Base-by-base conservation (phyloP, 1,284 basidiomycete species). In the Polyporus tsugae region DNA sequence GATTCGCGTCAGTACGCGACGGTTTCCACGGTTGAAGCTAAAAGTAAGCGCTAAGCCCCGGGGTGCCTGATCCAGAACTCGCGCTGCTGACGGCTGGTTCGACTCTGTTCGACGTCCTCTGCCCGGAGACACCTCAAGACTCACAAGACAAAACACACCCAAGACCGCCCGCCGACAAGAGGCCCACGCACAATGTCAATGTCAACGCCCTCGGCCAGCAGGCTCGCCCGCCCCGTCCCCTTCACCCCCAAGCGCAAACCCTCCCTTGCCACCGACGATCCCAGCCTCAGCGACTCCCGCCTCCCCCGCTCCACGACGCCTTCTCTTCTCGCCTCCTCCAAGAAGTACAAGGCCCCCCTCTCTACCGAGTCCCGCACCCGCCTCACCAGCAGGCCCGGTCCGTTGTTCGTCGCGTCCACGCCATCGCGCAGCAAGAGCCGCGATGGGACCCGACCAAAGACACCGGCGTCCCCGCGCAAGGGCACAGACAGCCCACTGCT, bases 271-370 rank as follows among this genome's bases (percentile, higher is more conserved):
- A 71, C 78, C 6, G 66, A 66, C 63, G 74, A 75, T 64, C 70
- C 75, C 68, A 46, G 65, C 38, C 6, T 25, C n/a, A 59, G 57
- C 38, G 58, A 60, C 38, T 64, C 70, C 17, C 70, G 75, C 63
- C 60, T 72, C 19, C 70, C 78, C 22, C 76, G 75, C 52, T 72
- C 76, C 6, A 75, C 76, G 5, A 83, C 85, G 2, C 78, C 84
- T 4, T 83, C 79, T 65, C 68, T 87, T 19, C 82, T 89, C 39
- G 75, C 80, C 63, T 84, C 86, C 1, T 82, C 86, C 73, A 92
- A 89, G 82, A 90, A 89, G 75, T 90, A 90, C 80, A 92, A 89
- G 74, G 87, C 91, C 0, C 74, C 87, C 0, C 78, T 92, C 33
- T 90, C 91, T 0, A 75, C 83, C 11, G 91, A 92, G 75, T 86